These are phyloP conservation scores for Schizosaccharomyces lindneri DNA, from an alignment of 805 yeast species.

Conservation along the genomic window DNA sequence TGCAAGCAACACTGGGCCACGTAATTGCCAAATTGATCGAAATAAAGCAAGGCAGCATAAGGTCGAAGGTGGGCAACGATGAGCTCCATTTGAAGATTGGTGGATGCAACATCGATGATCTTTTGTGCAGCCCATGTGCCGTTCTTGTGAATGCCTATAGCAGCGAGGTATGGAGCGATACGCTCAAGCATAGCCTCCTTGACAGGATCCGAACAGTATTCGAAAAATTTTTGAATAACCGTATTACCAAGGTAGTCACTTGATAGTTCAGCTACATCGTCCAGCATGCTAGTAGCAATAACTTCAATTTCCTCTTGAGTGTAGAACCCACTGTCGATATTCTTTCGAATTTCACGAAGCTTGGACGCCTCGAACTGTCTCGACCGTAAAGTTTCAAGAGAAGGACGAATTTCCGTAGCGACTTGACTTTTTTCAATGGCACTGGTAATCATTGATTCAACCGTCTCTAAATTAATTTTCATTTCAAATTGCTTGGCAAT, in stretches of 20 bases:
- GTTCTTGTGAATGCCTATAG: conserved; percentile 84
- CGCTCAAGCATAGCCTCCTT: conserved; percentile 60
- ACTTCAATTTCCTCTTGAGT: conserved; percentile 49
- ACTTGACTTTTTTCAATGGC: conserved; percentile 10
- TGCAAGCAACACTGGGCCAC: conserved; percentile 84
- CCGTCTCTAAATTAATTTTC: conserved; percentile 8
- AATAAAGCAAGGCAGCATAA: conserved; percentile 59
- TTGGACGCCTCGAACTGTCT: conserved; percentile 73
- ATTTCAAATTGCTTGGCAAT: conserved; percentile 14
- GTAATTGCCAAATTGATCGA: conserved; percentile 92
- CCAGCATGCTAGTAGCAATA: conserved; percentile 57
- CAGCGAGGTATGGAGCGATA: conserved; percentile 58
- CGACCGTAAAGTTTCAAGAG: conserved; percentile 44
- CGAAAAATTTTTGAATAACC: conserved; percentile 74
- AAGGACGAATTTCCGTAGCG: conserved; percentile 21
- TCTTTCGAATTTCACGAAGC: conserved; percentile 63
- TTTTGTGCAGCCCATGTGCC: conserved; percentile 99
- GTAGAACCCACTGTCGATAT: conserved; percentile 29
- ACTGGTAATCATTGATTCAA: neutral
- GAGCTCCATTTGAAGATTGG: conserved; percentile 34
- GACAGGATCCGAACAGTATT: conserved; percentile 38
- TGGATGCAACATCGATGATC: conserved; percentile 51
- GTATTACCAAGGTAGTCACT: conserved; percentile 91
- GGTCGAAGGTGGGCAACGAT: conserved; percentile 53
- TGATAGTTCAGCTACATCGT: conserved; percentile 71